Conservation (phyloP, 176 grass and related monocot genomes). For the Carex parvula region DNA sequence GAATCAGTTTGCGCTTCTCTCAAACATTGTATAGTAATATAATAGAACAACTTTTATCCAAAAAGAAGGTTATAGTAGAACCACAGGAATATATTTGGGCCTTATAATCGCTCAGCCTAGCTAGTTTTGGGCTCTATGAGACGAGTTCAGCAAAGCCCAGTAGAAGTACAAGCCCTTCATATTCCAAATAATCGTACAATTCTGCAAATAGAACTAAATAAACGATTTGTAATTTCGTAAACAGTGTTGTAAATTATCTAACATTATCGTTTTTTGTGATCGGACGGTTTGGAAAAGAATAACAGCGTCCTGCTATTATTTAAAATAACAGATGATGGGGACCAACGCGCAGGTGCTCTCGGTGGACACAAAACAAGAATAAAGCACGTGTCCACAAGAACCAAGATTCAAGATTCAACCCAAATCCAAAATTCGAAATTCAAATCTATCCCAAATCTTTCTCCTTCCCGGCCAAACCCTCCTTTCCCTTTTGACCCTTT, state of each 20-base stretch:
- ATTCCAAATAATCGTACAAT: not conserved
- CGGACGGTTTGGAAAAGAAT: not conserved
- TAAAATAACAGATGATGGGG: not conserved
- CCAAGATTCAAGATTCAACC: not conserved
- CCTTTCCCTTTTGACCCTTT: not conserved
- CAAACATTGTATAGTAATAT: too few species aligned
- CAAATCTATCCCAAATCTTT: conserved; percentile 7
- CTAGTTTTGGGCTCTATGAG: too few species aligned
- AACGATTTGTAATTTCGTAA: too few species aligned
- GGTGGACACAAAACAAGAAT: not conserved
- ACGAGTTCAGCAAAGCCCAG: too few species aligned
- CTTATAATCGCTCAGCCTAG: not conserved
- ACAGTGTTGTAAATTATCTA: too few species aligned
- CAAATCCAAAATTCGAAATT: conserved; percentile 32
- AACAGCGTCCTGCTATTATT: not conserved
- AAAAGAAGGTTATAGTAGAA: too few species aligned
- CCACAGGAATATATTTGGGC: not conserved
- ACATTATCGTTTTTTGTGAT: not conserved
- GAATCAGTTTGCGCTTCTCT: too few species aligned
- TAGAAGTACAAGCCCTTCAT: not conserved
- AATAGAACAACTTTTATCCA: too few species aligned
- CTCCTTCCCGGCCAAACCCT: conserved; percentile 26
- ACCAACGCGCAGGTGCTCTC: not conserved
- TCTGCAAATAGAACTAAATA: not conserved
- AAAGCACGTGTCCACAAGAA: not conserved